Evolutionary conservation across 495 filamentous ascomycete species (phyloP).

Genomic region (Podospora comata): DNA sequence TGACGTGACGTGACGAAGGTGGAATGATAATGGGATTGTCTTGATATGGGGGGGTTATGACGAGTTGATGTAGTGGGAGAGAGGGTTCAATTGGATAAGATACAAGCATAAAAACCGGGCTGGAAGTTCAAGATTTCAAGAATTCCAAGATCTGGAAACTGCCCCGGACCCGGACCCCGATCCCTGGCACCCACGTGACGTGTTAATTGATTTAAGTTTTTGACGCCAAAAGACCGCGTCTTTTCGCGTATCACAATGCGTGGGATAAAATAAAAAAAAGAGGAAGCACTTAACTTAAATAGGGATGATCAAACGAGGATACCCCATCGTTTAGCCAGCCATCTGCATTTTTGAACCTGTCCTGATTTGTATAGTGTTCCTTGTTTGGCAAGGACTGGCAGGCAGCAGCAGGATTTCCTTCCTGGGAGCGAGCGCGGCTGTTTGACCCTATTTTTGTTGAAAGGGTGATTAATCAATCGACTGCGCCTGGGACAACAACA

Average conservation of each 20-base stretch:
- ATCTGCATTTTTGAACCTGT: conserved; percentile 11
- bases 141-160: background rate
- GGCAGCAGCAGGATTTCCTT: background rate
- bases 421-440: background rate
- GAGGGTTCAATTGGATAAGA: background rate
- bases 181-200: conserved; percentile 10
- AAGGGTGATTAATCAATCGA: background rate
- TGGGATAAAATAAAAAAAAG: conserved; percentile 11
- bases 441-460: background rate
- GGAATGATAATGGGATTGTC: background rate
- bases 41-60: background rate
- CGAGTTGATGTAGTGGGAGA: background rate
- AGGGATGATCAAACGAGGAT: background rate
- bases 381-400: conserved; percentile 15
- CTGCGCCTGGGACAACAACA: background rate
- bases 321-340: conserved; percentile 12
- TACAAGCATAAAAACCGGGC: background rate
- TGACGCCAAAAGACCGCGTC: conserved; percentile 31
- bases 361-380: conserved; percentile 4
- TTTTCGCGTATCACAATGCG: conserved; percentile 18
- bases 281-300: background rate
- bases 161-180: background rate
- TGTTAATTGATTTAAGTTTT: conserved; percentile 11
- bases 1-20: background rate
- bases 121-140: background rate